Percentiles rank a stretch among this genome's conserved stretches.
phyloP scores from a whole-genome alignment of 2,329 filamentous ascomycete species.

The Bipolaris victoriae region DNA sequence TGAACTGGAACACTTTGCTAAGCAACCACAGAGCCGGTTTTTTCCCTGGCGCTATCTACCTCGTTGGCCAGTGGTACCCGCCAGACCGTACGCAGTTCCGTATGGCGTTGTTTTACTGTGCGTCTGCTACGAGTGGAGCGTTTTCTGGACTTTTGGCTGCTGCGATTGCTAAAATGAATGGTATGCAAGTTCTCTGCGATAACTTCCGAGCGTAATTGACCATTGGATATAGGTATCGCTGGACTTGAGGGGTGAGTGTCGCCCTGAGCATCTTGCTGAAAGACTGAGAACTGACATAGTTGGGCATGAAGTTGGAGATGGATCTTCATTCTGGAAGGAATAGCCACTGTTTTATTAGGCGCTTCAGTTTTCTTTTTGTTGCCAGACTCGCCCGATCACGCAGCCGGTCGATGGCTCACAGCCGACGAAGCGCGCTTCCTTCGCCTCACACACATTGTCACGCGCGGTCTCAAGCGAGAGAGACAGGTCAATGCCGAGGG shows the following conservation, averaged over 20 bases:
- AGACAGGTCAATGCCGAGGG: slow-evolving; percentile 19
- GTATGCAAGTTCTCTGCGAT: slow-evolving; percentile 50
- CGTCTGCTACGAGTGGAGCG: slow-evolving; percentile 63
- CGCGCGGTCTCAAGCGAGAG: slow-evolving; percentile 20
- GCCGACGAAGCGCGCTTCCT: slow-evolving; percentile 54
- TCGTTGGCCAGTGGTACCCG: slow-evolving; percentile 69
- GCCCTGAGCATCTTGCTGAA: not conserved
- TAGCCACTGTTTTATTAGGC: slow-evolving; percentile 46
- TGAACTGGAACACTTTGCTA: too few species aligned
- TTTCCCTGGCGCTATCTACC: slow-evolving; percentile 54
- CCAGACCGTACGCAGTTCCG: slow-evolving; percentile 64
- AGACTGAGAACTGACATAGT: not conserved
- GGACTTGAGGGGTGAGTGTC: not conserved
- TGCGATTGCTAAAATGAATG: slow-evolving; percentile 66
- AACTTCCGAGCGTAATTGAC: slow-evolving; percentile 34
- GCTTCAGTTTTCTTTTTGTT: slow-evolving; percentile 59
- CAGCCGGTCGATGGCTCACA: slow-evolving; percentile 59
- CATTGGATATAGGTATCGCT: not conserved
- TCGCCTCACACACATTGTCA: slow-evolving; percentile 29
- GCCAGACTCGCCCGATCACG: slow-evolving; percentile 67
- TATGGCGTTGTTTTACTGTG: slow-evolving; percentile 65
- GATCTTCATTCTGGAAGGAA: slow-evolving; percentile 7
- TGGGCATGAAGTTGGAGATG: not conserved
- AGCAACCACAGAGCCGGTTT: slow-evolving; percentile 32
- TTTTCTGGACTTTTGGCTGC: slow-evolving; percentile 66